Percentiles rank a stretch among this genome's conserved stretches.
Conservation (phyloP, 345 rosid species). For the Brassica incana region DNA sequence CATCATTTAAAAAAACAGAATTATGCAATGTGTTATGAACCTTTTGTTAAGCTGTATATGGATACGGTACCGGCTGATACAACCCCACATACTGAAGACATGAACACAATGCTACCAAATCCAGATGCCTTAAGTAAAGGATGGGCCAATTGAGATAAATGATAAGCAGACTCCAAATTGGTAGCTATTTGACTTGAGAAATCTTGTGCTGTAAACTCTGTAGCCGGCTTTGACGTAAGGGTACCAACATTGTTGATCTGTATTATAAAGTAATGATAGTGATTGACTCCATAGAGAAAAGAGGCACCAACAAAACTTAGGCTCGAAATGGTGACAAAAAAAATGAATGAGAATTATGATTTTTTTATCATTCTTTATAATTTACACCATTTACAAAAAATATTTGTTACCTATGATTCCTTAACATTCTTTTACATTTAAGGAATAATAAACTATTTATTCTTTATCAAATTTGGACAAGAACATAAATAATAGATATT, state of each 20-base stretch:
- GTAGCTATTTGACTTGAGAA: slow-evolving; percentile 5
- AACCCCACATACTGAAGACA: neutral
- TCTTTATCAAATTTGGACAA: too few relatives aligned
- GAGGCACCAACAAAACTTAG: too few relatives aligned
- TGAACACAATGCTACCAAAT: neutral
- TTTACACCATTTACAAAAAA: too few relatives aligned
- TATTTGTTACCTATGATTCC: too few relatives aligned
- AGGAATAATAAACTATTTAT: too few relatives aligned
- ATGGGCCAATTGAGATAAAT: slow-evolving; percentile 5
- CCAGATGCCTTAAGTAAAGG: slow-evolving; percentile 16
- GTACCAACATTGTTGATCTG: neutral
- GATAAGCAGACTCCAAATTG: slow-evolving; percentile 16
- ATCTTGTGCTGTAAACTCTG: slow-evolving; percentile 5
- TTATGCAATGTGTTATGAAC: neutral
- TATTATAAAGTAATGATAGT: neutral
- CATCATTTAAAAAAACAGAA: neutral
- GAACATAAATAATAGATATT: too few relatives aligned
- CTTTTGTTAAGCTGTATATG: neutral
- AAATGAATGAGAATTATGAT: neutral
- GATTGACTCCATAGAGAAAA: neutral
- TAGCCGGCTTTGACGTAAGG: neutral
- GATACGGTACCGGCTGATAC: neutral
- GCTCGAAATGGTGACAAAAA: too few relatives aligned
- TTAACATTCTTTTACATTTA: too few relatives aligned
- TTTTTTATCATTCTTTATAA: too few relatives aligned